These are phyloP conservation scores for Solanum paucissectum DNA, from an alignment of 257 asterid genomes.

Conservation along the genomic window DNA sequence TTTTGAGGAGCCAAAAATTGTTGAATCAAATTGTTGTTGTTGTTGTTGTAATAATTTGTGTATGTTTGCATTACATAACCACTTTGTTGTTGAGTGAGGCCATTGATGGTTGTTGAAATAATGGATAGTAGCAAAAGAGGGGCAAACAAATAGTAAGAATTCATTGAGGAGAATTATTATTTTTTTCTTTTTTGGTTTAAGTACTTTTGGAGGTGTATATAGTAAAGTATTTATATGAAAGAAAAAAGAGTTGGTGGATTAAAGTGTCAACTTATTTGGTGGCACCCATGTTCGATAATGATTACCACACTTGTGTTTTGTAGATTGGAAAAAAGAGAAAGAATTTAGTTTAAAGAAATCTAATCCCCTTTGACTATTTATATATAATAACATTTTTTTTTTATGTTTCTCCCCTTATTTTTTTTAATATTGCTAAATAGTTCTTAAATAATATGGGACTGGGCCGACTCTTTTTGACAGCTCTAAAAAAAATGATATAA, in stretches of 20 bases:
- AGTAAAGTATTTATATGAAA: not conserved
- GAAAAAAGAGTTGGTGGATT: constrained; percentile 16
- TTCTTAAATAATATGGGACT: too few species aligned
- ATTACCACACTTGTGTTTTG: constrained; percentile 14
- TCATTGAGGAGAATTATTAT: not conserved
- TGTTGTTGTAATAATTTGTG: not conserved
- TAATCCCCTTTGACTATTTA: not conserved
- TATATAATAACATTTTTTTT: not conserved
- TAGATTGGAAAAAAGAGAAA: not conserved
- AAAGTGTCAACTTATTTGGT: constrained; percentile 17
- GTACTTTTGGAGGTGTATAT: not conserved
- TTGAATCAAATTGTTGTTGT: not conserved
- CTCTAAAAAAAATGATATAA: not conserved
- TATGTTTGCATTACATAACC: not conserved
- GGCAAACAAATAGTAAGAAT: constrained; percentile 1
- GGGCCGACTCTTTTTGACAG: too few species aligned
- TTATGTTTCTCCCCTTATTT: not conserved
- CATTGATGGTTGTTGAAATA: constrained; percentile 2
- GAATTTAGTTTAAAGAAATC: not conserved
- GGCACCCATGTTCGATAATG: constrained; percentile 41
- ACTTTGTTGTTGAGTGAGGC: not conserved
- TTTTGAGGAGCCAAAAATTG: constrained; percentile 30
- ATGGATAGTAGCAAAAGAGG: not conserved
- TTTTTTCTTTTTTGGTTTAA: not conserved
- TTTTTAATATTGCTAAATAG: not conserved